These are phyloP conservation scores for Otatea glauca DNA, from an alignment of 176 grass and related monocot species.

Conservation along the genomic window DNA sequence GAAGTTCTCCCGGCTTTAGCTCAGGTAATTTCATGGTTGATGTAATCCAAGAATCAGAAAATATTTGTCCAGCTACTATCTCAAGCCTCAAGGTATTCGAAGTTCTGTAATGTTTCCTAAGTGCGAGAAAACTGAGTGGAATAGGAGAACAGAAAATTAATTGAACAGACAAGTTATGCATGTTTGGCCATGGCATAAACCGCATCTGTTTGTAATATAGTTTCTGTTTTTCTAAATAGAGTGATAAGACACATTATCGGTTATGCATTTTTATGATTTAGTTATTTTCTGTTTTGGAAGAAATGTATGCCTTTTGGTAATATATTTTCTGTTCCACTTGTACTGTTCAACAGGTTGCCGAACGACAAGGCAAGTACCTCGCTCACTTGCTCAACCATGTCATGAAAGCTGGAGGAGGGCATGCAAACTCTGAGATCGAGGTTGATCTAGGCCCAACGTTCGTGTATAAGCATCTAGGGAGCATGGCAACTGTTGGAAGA, in stretches of 20 bases:
- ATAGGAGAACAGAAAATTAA: not conserved
- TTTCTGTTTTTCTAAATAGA: not conserved
- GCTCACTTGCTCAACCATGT: conserved; percentile 62
- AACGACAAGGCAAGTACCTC: conserved; percentile 87
- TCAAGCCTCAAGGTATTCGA: not conserved
- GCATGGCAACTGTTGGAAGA: conserved; percentile 94
- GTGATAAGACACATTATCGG: not conserved
- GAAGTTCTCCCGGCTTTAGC: conserved; percentile 86
- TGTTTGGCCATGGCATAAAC: not conserved
- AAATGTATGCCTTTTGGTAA: not conserved
- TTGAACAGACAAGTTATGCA: not conserved
- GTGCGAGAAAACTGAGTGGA: not conserved
- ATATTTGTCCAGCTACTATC: not conserved
- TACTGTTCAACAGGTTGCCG: conserved; percentile 70
- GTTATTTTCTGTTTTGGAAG: not conserved
- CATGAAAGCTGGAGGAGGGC: conserved; percentile 72
- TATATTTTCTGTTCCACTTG: conserved; percentile 8
- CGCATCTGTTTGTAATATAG: not conserved
- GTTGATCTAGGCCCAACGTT: conserved; percentile 71
- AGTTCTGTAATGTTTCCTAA: not conserved
- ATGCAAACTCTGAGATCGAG: conserved; percentile 59
- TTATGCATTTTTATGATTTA: conserved; percentile 1
- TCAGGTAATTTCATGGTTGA: conserved; percentile 61
- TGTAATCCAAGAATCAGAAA: conserved; percentile 2
- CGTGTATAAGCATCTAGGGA: conserved; percentile 91